Conservation (phyloP, 345 rosid genomes). For the Dimocarpus longan region DNA sequence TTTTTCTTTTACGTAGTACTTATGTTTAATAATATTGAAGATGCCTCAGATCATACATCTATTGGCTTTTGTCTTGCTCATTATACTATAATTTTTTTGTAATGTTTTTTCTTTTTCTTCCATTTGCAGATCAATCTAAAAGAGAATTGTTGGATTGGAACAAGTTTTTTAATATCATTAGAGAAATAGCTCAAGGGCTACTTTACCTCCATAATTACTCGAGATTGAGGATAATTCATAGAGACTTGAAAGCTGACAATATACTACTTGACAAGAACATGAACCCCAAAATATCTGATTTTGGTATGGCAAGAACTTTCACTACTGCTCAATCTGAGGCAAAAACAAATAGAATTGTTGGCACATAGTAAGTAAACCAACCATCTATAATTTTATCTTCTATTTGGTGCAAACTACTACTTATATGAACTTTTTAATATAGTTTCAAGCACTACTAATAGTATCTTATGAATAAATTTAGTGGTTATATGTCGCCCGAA, state of each 20-base stretch:
- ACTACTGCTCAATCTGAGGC: background rate
- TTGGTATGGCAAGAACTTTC: conserved; percentile 30
- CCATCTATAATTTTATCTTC: background rate
- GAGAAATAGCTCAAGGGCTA: conserved; percentile 9
- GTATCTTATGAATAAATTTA: background rate
- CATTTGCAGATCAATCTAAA: background rate
- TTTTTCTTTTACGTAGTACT: too few relatives aligned
- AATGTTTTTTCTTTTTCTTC: background rate
- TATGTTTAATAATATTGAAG: too few relatives aligned
- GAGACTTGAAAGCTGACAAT: conserved; percentile 26
- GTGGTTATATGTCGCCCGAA: conserved; percentile 29
- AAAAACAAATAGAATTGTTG: conserved; percentile 5
- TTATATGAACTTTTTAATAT: background rate
- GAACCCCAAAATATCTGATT: conserved; percentile 27
- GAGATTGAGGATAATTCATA: background rate
- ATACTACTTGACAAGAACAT: conserved; percentile 21
- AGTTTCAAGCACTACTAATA: background rate
- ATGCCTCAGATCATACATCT: too few relatives aligned
- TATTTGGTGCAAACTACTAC: too few relatives aligned
- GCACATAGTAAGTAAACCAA: conserved; percentile 4
- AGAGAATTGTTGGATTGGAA: background rate
- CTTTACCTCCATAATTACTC: conserved; percentile 4
- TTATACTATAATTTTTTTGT: background rate
- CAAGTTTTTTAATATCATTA: background rate
- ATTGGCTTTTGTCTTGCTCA: background rate